Evolutionary conservation across 2,329 filamentous ascomycete genomes (phyloP).

Genomic region (Tolypocladium paradoxum): DNA sequence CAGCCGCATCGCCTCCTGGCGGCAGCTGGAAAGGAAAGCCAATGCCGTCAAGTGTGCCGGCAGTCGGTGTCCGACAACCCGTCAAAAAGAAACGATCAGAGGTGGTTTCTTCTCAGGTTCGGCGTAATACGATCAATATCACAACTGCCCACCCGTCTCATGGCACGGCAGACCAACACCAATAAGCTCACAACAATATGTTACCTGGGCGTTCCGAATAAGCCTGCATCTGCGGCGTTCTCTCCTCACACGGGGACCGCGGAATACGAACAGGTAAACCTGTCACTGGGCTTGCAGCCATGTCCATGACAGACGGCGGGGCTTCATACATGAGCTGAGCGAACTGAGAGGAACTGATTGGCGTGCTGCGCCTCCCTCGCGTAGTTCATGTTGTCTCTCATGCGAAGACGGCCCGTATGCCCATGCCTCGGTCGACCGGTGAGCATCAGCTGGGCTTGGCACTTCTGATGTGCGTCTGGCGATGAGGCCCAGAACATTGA

Average conservation of each 20-base stretch:
- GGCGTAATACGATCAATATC: background rate
- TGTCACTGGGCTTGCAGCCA: too few relatives aligned
- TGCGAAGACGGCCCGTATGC: background rate
- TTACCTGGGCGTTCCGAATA: background rate
- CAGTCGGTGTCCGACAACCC: background rate
- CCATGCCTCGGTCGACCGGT: background rate
- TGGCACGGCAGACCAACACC: too few relatives aligned
- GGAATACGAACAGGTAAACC: too few relatives aligned
- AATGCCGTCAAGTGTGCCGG: background rate
- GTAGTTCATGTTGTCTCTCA: background rate
- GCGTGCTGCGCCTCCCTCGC: background rate
- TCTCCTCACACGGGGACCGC: background rate
- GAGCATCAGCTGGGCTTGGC: background rate
- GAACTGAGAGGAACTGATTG: background rate
- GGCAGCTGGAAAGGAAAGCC: background rate
- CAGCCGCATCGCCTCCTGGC: background rate
- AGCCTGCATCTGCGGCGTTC: background rate
- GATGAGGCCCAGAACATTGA: too few relatives aligned
- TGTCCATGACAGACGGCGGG: too few relatives aligned
- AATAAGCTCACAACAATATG: too few relatives aligned
- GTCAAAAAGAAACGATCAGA: background rate
- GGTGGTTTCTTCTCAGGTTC: background rate
- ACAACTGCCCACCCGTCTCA: too few relatives aligned
- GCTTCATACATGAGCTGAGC: background rate
- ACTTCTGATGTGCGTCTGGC: background rate